Conservation (phyloP, 148 eudicot genomes). For the Amaranthus cruentus region DNA sequence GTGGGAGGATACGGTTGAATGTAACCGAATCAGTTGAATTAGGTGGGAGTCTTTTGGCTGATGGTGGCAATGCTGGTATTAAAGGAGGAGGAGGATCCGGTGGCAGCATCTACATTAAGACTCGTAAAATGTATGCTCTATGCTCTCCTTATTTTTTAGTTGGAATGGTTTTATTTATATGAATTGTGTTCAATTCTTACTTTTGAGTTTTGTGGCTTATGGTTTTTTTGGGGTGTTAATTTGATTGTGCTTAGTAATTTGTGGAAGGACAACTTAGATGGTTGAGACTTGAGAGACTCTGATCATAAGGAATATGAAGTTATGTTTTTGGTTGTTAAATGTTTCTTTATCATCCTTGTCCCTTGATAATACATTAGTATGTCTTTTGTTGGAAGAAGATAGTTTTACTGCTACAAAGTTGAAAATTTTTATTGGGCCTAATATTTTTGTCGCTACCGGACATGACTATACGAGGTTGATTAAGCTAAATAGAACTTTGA, state of each 20-base stretch:
- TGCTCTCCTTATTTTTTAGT: background rate
- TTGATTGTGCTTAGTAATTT: background rate
- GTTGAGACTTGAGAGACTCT: background rate
- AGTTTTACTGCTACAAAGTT: background rate
- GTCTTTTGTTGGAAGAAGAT: background rate
- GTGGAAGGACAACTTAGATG: background rate
- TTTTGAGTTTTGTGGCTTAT: background rate
- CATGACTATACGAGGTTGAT: background rate
- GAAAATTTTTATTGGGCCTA: background rate
- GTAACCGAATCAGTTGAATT: constrained; percentile 28
- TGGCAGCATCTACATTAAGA: constrained; percentile 67
- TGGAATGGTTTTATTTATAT: background rate
- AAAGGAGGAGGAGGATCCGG: constrained; percentile 98
- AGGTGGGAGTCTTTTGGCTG: constrained; percentile 60
- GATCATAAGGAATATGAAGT: background rate
- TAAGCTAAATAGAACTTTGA: background rate
- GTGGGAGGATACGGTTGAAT: constrained; percentile 66
- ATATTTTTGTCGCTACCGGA: background rate
- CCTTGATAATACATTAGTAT: background rate
- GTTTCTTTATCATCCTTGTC: background rate
- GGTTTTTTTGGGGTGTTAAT: background rate
- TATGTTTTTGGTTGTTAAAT: background rate
- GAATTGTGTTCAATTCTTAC: background rate
- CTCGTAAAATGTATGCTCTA: constrained; percentile 57
- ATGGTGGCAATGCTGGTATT: constrained; percentile 73